Evolutionary conservation across 345 rosid genomes (phyloP), one percentile per base, ranked within the genome.

Genomic region (Murraya koenigii): DNA sequence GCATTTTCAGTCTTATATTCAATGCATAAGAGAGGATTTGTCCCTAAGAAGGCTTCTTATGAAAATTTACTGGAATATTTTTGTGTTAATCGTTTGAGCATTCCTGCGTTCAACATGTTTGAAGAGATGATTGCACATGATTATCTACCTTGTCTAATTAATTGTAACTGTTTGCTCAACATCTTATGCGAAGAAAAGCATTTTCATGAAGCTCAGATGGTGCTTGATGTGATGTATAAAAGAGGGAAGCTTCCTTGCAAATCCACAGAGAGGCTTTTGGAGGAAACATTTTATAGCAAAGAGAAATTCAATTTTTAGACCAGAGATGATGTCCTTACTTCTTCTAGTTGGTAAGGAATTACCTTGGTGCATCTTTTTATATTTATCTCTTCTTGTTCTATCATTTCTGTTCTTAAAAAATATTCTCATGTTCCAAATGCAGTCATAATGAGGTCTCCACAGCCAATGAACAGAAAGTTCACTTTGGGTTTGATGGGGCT

Each of bases 21-120:
- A 61, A 85, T 87, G 90, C 84, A 79, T 65, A 91, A 91, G 86
- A 84, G 84, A 75, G 89, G 88, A 30, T 72, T 86, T 8, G 62
- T 82, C 79, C 94, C 88, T 35, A 78, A 80, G 66, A 85, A 74
- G 85, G 77, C 74, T 64, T 56, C 87, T 59, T 93, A 83, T 77
- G 86, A 86, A 39, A 79, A 33, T 77, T 54, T 89, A 77, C 87
- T 91, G 28, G 75, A 64, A 1, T 83, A 79, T 78, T 84, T 88
- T 11, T 93, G 92, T 84, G 85, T 85, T 47, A 72, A 77, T 30
- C 65, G 73, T 74, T 63, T 87, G 87, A 79, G 82, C 72, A 69
- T 62, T 75, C 82, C 86, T 72, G 90, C 90, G 63, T 84, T 91
- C 79, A 83, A 82, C 76, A 77, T 88, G 77, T 85, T 85, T 83